Base-by-base conservation (phyloP, 139 green algal species). In the Coelastrella sp. region DNA sequence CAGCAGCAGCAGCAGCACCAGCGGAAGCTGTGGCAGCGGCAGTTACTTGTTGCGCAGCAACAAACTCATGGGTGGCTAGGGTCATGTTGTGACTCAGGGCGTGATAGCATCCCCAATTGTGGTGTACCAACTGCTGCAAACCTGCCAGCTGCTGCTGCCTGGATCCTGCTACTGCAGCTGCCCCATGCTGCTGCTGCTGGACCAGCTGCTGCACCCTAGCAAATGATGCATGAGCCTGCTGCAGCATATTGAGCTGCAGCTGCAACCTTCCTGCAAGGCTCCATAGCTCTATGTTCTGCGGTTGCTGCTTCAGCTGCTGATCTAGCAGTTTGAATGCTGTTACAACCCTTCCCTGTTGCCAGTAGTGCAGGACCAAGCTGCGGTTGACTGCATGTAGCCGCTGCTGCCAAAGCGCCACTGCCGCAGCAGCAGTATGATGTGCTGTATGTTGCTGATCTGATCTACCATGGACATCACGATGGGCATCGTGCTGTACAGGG, bases 81-180 rank as follows among this genome's bases (percentile, higher is more conserved):
- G 59, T 74, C 80, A 86, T 86, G 80, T 86, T 86, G 60, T 74
- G 56, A 4, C 4, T 74, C 20, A 86, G n/a, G 5, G 80, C 80
- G 47, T 86, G 60, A n/a, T 59, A 86, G 22, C 80, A 86, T 0
- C 80, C 80, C 80, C 80, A 86, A 65, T 86, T 86, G n/a, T 86
- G 80, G 22, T 75, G 80, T 14, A 86, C 80, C 8, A 86, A 23
- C 80, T 86, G 60, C 80, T 75, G 80, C 80, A 86, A 47, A 58
- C 6, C 3, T 80, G 19, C 7, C 58, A 14, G 56, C 56, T 57
- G 20, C 57, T 20, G 8, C n/a, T 17, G 32, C 57, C 22, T 57
- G 2, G 23, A 14, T 58, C 7, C 80, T 86, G 59, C 80, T 75
- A 59, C 80, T 86, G 80, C 80, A 22, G 16, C 68, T 76, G 68